Base-by-base conservation (phyloP, 306 rosid genomes). In the Sindora glabra region DNA sequence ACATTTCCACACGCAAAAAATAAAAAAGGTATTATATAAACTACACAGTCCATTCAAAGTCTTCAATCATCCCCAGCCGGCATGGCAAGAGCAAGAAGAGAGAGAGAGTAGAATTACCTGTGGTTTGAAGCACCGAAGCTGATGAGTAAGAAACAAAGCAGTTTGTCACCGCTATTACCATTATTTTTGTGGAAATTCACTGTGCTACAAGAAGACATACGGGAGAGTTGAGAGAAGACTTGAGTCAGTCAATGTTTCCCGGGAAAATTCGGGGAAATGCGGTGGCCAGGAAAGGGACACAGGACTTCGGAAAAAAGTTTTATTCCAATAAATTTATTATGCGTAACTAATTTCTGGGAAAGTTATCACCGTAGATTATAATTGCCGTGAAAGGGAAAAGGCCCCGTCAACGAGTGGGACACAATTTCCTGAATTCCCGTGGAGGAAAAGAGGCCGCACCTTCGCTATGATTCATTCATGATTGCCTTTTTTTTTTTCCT, bases 181-280 rank as follows among this genome's bases (percentile, higher is more conserved):
- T 47, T 9, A 24, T 49, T 48, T 30, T n/a, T n/a, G n/a, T n/a
- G 34, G 5, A 9, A 29, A 29, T 9, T 29, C 34, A 29, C n/a
- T n/a, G n/a, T n/a, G 34, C 34, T 1, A 26, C 30, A 29, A 0
- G 15, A 44, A 17, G 48, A 5, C 29, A 55, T 12, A 11, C 24
- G 33, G 22, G n/a, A 22, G n/a, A n/a, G n/a, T n/a, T n/a, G n/a
- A 24, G 60, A 56, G 69, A 73, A 23, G 77, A 64, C 77, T 50
- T 45, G 19, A 48, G 15, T 30, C 58, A 59, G 78, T 72, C 68
- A 69, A 68, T 24, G 62, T 17, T 48, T 60, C 8, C 39, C 40
- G 16, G 73, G 46, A 60, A 72, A 57, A 57, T 16, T 46, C 45
- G 5, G 42, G n/a, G 50, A 22, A 73, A 45, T n/a, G n/a, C n/a